phyloP scores from a whole-genome alignment of 2,329 filamentous ascomycete genomes.

The Nothophoma quercina region DNA sequence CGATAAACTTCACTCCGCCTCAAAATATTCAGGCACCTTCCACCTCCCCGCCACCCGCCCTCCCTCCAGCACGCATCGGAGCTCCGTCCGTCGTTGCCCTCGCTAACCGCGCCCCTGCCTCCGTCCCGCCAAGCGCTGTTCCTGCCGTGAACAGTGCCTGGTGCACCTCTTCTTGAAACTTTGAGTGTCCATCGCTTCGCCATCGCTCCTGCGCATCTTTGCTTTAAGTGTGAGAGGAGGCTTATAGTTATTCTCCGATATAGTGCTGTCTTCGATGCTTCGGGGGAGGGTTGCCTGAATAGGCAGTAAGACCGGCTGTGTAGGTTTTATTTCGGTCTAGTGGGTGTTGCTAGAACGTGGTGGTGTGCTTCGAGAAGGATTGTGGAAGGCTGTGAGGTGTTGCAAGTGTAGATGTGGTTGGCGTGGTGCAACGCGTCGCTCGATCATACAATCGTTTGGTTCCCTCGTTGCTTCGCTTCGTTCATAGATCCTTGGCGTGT shows the following conservation, averaged over 20 bases:
- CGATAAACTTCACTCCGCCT: constrained; percentile 5
- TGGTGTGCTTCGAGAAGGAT: constrained; percentile 7
- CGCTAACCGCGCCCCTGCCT: background rate
- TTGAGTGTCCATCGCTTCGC: background rate
- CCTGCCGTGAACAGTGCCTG: constrained; percentile 10
- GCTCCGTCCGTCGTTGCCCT: background rate
- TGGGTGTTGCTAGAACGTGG: background rate
- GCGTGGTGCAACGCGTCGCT: background rate
- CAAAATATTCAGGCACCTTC: constrained; percentile 7
- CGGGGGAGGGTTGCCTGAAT: constrained; percentile 11
- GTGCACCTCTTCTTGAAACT: background rate
- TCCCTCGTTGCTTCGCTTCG: background rate
- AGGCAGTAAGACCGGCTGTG: constrained; percentile 6
- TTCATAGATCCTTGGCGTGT: background rate
- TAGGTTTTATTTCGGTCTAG: background rate
- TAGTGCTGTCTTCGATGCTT: constrained; percentile 16
- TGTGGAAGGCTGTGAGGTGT: constrained; percentile 2
- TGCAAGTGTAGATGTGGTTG: background rate
- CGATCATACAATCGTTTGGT: background rate
- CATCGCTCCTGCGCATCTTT: constrained; percentile 9
- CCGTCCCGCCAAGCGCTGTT: constrained; percentile 2
- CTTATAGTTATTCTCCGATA: constrained; percentile 11
- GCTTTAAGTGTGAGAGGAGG: background rate
- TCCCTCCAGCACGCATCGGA: background rate
- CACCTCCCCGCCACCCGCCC: background rate